Conservation (phyloP, 2,329 filamentous ascomycete species). For the Moelleriella libera region DNA sequence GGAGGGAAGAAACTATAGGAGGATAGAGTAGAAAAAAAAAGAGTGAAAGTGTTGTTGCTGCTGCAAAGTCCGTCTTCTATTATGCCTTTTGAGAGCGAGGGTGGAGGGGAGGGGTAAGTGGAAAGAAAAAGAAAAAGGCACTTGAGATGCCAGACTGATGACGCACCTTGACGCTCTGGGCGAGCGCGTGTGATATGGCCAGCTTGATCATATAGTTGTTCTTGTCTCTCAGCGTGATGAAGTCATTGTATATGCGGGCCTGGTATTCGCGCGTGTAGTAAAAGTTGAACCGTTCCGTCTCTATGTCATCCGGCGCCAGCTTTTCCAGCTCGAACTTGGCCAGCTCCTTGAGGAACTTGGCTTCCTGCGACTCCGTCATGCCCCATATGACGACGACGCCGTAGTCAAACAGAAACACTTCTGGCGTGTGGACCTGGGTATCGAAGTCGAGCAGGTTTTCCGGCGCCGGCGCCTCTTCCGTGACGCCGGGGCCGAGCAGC, state of each 20-base stretch:
- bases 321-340: slow-evolving; percentile 90
- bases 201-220: slow-evolving; percentile 97
- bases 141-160: too few species aligned
- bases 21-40: too few species aligned
- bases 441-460: slow-evolving; percentile 59
- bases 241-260: slow-evolving; percentile 97
- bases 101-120: background rate
- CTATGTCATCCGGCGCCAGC: slow-evolving; percentile 73
- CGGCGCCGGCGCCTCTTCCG: slow-evolving; percentile 23
- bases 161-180: slow-evolving; percentile 80
- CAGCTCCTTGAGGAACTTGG: slow-evolving; percentile 83
- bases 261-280: slow-evolving; percentile 98
- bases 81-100: too few species aligned
- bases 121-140: too few species aligned
- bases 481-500: slow-evolving; percentile 18
- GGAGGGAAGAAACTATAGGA: too few species aligned
- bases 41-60: too few species aligned
- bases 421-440: slow-evolving; percentile 77
- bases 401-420: slow-evolving; percentile 94
- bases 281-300: slow-evolving; percentile 97
- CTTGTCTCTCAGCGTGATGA: slow-evolving; percentile 88
- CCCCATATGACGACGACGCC: slow-evolving; percentile 98
- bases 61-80: too few species aligned
- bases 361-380: slow-evolving; percentile 83
- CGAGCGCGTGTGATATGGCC: slow-evolving; percentile 87